These are phyloP conservation scores for Dothideomycetidae sp. DNA, from an alignment of 2,329 filamentous ascomycete genomes.

Conservation along the genomic window DNA sequence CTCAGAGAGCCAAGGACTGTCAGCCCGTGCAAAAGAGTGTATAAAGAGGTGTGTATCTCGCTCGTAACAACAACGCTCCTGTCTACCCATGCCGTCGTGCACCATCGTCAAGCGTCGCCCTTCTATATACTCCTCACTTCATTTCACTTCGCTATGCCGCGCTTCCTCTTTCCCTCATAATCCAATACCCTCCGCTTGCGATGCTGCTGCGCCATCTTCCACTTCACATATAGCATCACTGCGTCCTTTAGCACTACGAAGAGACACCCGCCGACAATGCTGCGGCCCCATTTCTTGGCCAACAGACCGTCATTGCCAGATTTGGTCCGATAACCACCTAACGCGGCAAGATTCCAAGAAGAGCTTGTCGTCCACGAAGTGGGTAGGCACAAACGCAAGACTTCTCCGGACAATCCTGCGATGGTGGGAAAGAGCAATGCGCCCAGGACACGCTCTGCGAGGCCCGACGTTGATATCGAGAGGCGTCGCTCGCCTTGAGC, in stretches of 20 bases:
- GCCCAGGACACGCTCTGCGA: constrained; percentile 48
- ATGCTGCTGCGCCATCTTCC: constrained; percentile 37
- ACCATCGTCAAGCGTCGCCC: no score
- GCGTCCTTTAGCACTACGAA: constrained; percentile 73
- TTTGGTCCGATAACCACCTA: constrained; percentile 10
- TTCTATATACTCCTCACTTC: no score
- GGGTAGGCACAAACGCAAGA: constrained; percentile 56
- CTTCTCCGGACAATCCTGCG: constrained; percentile 62
- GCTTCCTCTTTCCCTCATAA: constrained; percentile 18
- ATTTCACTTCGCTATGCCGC: no score
- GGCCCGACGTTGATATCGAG: constrained; percentile 38
- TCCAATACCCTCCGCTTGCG: constrained; percentile 32
- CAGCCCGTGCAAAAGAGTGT: no score
- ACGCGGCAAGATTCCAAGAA: constrained; percentile 10
- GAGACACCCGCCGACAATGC: constrained; percentile 72
- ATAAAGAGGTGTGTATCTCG: no score
- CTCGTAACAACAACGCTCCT: no score
- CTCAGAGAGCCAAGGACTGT: no score
- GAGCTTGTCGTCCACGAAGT: constrained; percentile 46
- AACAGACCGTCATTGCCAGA: constrained; percentile 49
- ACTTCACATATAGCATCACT: constrained; percentile 43
- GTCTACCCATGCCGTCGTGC: no score
- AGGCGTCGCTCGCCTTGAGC: constrained; percentile 26
- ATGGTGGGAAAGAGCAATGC: constrained; percentile 71
- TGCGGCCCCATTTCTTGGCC: constrained; percentile 77